A percentile compares a stretch with the other conserved stretches of the same genome.
phyloP scores from a whole-genome alignment of 2,329 filamentous ascomycete species.

The Stagonosporopsis cucurbitacearum region DNA sequence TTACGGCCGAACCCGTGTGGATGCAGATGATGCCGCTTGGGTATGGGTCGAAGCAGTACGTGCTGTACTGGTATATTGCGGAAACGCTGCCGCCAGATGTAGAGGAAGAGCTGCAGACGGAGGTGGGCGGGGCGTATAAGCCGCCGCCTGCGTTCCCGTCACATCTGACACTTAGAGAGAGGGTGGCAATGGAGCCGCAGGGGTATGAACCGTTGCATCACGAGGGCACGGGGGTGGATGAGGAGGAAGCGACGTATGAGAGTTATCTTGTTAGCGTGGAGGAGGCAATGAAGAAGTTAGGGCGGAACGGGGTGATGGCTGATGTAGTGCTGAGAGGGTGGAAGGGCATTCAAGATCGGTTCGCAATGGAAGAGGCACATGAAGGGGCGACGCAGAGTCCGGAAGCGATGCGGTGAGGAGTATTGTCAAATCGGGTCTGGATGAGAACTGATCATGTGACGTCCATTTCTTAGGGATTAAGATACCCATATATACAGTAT shows the following conservation, averaged over 20 bases:
- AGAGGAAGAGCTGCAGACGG: conserved; percentile 35
- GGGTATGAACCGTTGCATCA: conserved; percentile 56
- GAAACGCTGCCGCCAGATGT: conserved; percentile 54
- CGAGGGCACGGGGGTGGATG: conserved; percentile 57
- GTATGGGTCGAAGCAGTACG: conserved; percentile 47
- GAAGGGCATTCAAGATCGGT: conserved; percentile 51
- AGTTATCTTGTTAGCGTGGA: conserved; percentile 52
- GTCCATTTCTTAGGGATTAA: conserved; percentile 5
- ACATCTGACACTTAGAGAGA: conserved; percentile 46
- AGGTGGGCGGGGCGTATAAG: conserved; percentile 42
- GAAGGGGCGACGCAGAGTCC: conserved; percentile 30
- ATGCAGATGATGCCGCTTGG: conserved; percentile 53
- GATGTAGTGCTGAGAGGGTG: conserved; percentile 56
- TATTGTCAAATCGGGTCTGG: background rate
- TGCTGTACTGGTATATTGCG: conserved; percentile 57
- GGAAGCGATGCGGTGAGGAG: conserved; percentile 11
- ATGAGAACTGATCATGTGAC: background rate
- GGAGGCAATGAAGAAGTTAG: conserved; percentile 52
- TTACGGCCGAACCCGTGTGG: conserved; percentile 55
- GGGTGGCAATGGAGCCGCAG: conserved; percentile 49
- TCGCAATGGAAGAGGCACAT: conserved; percentile 31
- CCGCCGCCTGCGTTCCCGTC: conserved; percentile 48
- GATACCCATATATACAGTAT: conserved; percentile 17
- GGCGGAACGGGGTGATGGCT: conserved; percentile 49
- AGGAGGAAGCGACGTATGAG: conserved; percentile 54